Evolutionary conservation across 2,329 filamentous ascomycete species (phyloP).

Genomic region (Diplocarpon rosae): DNA sequence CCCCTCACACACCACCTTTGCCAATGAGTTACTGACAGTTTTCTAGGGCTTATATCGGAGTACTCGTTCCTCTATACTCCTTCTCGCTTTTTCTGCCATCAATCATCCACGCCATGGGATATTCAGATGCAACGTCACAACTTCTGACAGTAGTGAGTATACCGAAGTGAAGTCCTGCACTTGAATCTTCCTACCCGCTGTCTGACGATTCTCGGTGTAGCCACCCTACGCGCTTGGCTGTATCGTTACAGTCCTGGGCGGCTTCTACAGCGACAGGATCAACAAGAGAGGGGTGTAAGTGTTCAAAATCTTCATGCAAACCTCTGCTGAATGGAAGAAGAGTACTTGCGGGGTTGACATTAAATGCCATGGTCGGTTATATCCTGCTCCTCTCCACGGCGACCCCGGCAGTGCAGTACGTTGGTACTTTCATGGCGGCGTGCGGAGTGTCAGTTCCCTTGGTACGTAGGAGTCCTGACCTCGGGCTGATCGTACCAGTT

Average conservation of each 20-base stretch:
- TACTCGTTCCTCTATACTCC: conserved; percentile 36
- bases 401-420: conserved; percentile 34
- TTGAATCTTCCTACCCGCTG: too few species aligned
- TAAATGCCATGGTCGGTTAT: conserved; percentile 19
- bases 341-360: conserved; percentile 39
- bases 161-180: too few species aligned
- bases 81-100: conserved; percentile 30
- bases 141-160: conserved; percentile 34
- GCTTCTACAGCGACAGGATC: conserved; percentile 34
- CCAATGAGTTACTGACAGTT: too few species aligned
- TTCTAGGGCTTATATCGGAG: conserved; percentile 43
- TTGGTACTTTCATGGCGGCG: conserved; percentile 34
- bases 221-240: conserved; percentile 6
- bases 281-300: conserved; percentile 6
- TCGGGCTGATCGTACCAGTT: conserved; percentile 25
- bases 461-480: too few species aligned
- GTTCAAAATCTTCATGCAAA: not conserved
- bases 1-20: too few species aligned
- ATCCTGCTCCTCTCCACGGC: conserved; percentile 9
- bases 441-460: conserved; percentile 35
- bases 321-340: conserved; percentile 40
- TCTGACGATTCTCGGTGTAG: too few species aligned
- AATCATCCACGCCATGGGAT: conserved; percentile 28
- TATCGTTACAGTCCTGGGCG: conserved; percentile 6
- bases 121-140: conserved; percentile 42